Evolutionary conservation across 306 rosid species (phyloP).

Genomic region (Gynostemma pentaphyllum): DNA sequence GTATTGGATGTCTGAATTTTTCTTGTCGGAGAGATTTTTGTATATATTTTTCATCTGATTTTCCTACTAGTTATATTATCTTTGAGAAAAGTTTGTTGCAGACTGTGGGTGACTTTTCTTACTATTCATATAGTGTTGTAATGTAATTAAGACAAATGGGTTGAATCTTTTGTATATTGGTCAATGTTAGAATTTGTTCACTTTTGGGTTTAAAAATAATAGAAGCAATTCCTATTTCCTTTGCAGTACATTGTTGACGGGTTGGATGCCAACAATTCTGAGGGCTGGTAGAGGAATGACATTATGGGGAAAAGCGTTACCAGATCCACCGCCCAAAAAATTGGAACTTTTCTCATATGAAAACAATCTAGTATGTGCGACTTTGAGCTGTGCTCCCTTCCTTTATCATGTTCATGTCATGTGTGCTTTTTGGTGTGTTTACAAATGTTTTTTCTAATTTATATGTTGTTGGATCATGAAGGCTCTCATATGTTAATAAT

Average conservation of each 20-base stretch:
- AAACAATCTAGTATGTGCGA: conserved; percentile 65
- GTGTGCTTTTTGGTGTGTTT: not conserved
- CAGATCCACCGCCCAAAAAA: conserved; percentile 49
- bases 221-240: conserved; percentile 2
- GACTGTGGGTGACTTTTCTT: too few species aligned
- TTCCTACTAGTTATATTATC: not conserved
- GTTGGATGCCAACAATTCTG: conserved; percentile 84
- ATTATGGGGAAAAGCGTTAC: conserved; percentile 50
- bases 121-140: too few species aligned
- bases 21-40: not conserved
- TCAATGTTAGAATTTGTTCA: too few species aligned
- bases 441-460: too few species aligned
- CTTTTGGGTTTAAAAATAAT: too few species aligned
- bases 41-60: not conserved
- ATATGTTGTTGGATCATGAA: too few species aligned
- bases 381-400: conserved; percentile 15
- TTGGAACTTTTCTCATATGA: conserved; percentile 85
- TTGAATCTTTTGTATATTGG: too few species aligned
- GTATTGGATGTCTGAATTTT: conserved; percentile 24
- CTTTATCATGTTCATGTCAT: too few species aligned
- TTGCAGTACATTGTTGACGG: conserved; percentile 72
- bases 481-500: too few species aligned
- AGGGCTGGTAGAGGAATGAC: conserved; percentile 95
- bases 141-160: too few species aligned
- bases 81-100: not conserved